Evolutionary conservation across 495 filamentous ascomycete species (phyloP).

Genomic region (Antarctomyces pellizariae): DNA sequence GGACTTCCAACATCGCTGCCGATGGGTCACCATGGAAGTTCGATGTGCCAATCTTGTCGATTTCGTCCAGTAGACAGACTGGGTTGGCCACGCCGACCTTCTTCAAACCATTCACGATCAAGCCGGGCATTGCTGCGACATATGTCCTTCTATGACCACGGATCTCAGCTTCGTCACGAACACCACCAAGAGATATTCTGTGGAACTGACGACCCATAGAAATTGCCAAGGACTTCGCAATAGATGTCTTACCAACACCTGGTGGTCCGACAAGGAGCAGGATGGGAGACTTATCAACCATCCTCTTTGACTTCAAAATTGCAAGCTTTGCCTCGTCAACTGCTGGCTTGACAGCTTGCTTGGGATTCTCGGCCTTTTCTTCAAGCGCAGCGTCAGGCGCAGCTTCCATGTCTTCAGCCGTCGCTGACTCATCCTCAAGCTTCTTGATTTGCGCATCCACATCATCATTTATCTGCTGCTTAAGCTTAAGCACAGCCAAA

Average conservation of each 20-base stretch:
- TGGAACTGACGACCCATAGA: slow-evolving; percentile 92
- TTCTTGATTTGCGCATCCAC: slow-evolving; percentile 53
- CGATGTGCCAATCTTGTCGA: slow-evolving; percentile 85
- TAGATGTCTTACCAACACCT: slow-evolving; percentile 86
- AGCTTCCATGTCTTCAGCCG: slow-evolving; percentile 16
- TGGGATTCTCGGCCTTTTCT: slow-evolving; percentile 19
- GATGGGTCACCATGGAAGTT: slow-evolving; percentile 93
- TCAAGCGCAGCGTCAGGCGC: slow-evolving; percentile 15
- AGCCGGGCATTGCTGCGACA: slow-evolving; percentile 92
- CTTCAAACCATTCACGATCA: slow-evolving; percentile 84
- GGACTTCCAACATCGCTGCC: slow-evolving; percentile 95
- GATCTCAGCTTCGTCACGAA: slow-evolving; percentile 92
- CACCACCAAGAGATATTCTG: slow-evolving; percentile 87
- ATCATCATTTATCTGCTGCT: slow-evolving; percentile 65
- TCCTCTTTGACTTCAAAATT: slow-evolving; percentile 44
- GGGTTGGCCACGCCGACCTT: slow-evolving; percentile 94
- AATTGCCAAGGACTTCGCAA: slow-evolving; percentile 82
- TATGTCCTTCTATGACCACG: slow-evolving; percentile 90
- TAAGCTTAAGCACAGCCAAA: slow-evolving; percentile 80
- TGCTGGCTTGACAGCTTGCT: no score
- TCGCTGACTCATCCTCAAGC: slow-evolving; percentile 32
- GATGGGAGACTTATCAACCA: slow-evolving; percentile 90
- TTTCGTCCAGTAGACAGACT: slow-evolving; percentile 91
- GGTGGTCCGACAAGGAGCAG: slow-evolving; percentile 84
- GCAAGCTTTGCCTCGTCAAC: slow-evolving; percentile 35